Conservation (phyloP, 179 eudicot genomes). For the Vitellaria paradoxa region DNA sequence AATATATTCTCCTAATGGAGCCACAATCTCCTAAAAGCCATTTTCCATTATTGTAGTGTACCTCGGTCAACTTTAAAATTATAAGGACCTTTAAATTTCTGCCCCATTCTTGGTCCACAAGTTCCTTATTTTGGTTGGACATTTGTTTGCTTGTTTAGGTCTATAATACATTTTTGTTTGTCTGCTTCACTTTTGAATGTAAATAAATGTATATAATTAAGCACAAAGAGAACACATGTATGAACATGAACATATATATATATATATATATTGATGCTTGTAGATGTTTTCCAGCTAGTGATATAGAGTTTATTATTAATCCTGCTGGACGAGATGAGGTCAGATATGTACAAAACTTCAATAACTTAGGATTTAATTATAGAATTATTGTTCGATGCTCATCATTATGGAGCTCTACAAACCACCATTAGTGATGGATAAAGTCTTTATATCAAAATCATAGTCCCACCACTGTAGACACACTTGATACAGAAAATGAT, state of each 20-base stretch:
- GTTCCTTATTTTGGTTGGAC: not conserved
- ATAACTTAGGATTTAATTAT: not conserved
- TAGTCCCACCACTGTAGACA: not conserved
- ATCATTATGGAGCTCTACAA: not conserved
- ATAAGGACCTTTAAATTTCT: constrained; percentile 5
- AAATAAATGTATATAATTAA: not conserved
- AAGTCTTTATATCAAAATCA: not conserved
- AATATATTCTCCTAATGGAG: not conserved
- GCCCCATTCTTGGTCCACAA: constrained; percentile 3
- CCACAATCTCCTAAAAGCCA: not conserved
- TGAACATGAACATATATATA: not conserved
- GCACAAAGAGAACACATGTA: not conserved
- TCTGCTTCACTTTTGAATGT: not conserved
- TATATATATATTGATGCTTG: constrained; percentile 8
- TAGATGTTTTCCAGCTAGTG: not conserved
- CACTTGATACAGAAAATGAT: constrained; percentile 11
- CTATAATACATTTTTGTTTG: not conserved
- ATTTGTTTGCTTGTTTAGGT: constrained; percentile 11
- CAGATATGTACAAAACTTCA: not conserved
- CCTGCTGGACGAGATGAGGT: too few species aligned
- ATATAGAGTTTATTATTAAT: not conserved
- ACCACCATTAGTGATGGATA: not conserved
- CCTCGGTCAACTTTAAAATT: constrained; percentile 16
- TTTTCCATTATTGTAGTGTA: not conserved
- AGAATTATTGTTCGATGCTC: not conserved